Conservation (phyloP, 106 monocot genomes). For the Dendrobium chrysotoxum region DNA sequence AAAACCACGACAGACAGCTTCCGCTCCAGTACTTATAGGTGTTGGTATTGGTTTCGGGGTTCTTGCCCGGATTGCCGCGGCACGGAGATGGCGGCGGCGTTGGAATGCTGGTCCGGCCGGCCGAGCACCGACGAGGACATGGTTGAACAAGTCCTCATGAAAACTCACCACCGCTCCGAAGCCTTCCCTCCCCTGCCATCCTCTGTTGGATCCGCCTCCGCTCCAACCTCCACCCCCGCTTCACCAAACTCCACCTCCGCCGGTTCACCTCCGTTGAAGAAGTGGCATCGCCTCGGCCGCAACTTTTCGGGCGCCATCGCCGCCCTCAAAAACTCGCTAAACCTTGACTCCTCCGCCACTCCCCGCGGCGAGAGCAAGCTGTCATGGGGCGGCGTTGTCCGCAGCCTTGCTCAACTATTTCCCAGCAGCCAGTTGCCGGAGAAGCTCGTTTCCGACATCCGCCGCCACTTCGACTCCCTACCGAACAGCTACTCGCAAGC, state of each 20-base stretch:
- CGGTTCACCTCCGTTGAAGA: constrained; percentile 30
- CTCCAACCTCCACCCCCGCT: neutral
- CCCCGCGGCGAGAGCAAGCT: constrained; percentile 19
- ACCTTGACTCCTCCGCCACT: constrained; percentile 29
- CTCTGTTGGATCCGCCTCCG: constrained; percentile 23
- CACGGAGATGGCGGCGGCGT: constrained; percentile 61
- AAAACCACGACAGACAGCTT: too few species aligned
- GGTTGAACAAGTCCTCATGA: constrained; percentile 93
- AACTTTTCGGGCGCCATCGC: constrained; percentile 68
- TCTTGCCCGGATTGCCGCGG: neutral
- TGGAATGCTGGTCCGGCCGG: constrained; percentile 97
- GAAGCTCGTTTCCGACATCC: constrained; percentile 61
- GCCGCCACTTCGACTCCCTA: constrained; percentile 81
- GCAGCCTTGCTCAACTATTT: constrained; percentile 58
- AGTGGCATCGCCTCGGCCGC: constrained; percentile 57
- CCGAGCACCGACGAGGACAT: constrained; percentile 97
- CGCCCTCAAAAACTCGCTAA: constrained; percentile 64
- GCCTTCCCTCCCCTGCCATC: constrained; percentile 25
- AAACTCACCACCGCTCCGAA: constrained; percentile 72
- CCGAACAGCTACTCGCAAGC: constrained; percentile 89
- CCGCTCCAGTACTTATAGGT: neutral
- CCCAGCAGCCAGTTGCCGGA: constrained; percentile 69
- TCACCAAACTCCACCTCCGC: neutral
- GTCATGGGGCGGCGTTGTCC: constrained; percentile 55
- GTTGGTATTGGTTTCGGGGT: neutral